A percentile compares a stretch with the other conserved stretches of the same genome.
Conservation (phyloP, 768 basidiomycete genomes). For the Podaxis sp. region DNA sequence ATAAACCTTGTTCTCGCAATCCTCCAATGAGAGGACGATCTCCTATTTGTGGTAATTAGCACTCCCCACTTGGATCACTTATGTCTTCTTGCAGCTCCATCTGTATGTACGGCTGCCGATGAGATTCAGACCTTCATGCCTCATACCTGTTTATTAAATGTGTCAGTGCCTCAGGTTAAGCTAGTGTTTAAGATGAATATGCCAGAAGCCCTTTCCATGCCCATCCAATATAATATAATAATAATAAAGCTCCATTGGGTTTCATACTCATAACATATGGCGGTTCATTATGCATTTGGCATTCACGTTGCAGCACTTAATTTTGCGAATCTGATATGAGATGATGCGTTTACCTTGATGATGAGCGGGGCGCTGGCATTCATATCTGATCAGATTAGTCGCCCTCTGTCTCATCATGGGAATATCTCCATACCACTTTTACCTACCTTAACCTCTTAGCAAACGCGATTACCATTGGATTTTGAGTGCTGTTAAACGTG, state of each 20-base stretch:
- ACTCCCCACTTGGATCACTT: neutral
- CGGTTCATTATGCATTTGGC: neutral
- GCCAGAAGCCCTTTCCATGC: neutral
- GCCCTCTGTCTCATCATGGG: neutral
- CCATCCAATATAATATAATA: neutral
- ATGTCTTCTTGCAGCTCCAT: neutral
- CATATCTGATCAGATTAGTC: neutral
- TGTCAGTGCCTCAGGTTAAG: neutral
- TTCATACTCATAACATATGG: neutral
- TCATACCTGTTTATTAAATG: neutral
- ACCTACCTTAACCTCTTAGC: neutral
- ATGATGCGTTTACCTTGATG: neutral
- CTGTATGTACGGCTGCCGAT: neutral
- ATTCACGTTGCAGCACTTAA: neutral
- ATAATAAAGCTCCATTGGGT: neutral
- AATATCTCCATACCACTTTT: neutral
- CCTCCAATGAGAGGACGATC: neutral
- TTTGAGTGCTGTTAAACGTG: neutral
- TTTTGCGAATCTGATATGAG: neutral
- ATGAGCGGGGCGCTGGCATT: neutral
- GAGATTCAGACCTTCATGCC: neutral
- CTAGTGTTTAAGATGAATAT: neutral
- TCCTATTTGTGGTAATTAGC: neutral
- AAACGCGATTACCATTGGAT: too few relatives aligned
- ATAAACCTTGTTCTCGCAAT: constrained; percentile 2